A percentile compares a stretch with the other conserved stretches of the same genome.
Evolutionary conservation across 352 stramenopile genomes (phyloP).

Genomic region (Pythium aquatile): DNA sequence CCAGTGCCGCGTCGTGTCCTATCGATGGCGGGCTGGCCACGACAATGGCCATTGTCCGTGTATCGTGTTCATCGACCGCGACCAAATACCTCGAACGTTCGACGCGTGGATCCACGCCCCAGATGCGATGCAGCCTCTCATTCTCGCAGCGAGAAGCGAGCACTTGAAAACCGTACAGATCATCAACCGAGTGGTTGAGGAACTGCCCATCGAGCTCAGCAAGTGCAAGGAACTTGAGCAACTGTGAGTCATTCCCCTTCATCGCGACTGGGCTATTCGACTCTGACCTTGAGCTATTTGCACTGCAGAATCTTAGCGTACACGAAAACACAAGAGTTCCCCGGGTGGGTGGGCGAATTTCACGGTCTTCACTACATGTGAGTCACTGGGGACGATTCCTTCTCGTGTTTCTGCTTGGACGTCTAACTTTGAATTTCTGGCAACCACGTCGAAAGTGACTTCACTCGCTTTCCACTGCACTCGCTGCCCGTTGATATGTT

Average conservation of each 20-base stretch:
- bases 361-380: conserved; percentile 27
- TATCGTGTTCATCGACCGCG: conserved; percentile 29
- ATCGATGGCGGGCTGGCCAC: conserved; percentile 19
- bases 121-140: conserved; percentile 20
- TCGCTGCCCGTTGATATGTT: conserved; percentile 20
- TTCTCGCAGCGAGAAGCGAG: conserved; percentile 11
- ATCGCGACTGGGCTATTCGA: too few relatives aligned
- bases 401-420: too few relatives aligned
- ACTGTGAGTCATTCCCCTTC: conserved; percentile 21
- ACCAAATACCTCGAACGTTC: conserved; percentile 4
- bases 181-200: conserved; percentile 22
- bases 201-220: conserved; percentile 17
- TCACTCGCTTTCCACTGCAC: conserved; percentile 12
- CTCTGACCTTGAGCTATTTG: neutral
- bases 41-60: conserved; percentile 20
- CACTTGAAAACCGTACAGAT: conserved; percentile 29
- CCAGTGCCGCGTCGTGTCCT: conserved; percentile 23
- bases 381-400: neutral
- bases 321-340: conserved; percentile 22
- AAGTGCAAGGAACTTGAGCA: conserved; percentile 25
- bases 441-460: conserved; percentile 6
- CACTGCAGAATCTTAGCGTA: conserved; percentile 30
- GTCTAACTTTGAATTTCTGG: too few relatives aligned
- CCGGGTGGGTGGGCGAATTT: conserved; percentile 21
- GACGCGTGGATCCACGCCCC: conserved; percentile 20